Conservation (phyloP, 768 basidiomycete species). For the Lentinula aciculospora region DNA sequence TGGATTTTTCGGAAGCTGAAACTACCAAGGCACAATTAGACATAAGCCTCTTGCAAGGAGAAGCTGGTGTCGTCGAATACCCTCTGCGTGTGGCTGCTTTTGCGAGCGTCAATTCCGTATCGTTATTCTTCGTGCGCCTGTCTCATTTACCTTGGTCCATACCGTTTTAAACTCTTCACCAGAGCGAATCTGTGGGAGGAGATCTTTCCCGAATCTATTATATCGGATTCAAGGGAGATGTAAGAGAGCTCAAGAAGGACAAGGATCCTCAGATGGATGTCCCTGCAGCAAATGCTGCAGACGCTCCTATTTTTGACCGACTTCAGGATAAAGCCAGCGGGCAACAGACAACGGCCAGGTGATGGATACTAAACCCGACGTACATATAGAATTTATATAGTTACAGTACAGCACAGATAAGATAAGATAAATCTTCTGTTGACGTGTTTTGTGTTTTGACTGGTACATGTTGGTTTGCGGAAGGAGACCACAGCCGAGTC, state of each 20-base stretch:
- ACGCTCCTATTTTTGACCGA: constrained; percentile 60
- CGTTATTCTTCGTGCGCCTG: constrained; percentile 71
- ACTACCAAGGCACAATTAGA: constrained; percentile 63
- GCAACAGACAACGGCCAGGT: constrained; percentile 29
- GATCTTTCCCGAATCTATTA: constrained; percentile 68
- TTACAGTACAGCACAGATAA: too few species aligned
- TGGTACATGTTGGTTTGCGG: constrained; percentile 4
- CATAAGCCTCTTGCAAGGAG: constrained; percentile 66
- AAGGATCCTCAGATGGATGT: constrained; percentile 63
- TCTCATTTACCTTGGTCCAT: not conserved
- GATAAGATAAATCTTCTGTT: not conserved
- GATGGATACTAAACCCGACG: not conserved
- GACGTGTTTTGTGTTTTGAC: not conserved
- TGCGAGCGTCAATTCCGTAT: constrained; percentile 65
- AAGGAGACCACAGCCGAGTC: not conserved
- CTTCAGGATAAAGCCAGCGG: constrained; percentile 50
- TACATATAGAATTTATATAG: not conserved
- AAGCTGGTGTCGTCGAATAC: constrained; percentile 66
- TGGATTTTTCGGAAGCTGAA: constrained; percentile 76
- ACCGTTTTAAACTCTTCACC: not conserved
- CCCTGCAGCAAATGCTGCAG: constrained; percentile 76
- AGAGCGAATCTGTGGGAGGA: constrained; percentile 62
- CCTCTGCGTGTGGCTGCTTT: constrained; percentile 74
- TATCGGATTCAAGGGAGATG: constrained; percentile 79
- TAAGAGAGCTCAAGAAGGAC: constrained; percentile 47